Evolutionary conservation across 805 yeast species (phyloP).

Genomic region (Metschnikowia noctiluminum): DNA sequence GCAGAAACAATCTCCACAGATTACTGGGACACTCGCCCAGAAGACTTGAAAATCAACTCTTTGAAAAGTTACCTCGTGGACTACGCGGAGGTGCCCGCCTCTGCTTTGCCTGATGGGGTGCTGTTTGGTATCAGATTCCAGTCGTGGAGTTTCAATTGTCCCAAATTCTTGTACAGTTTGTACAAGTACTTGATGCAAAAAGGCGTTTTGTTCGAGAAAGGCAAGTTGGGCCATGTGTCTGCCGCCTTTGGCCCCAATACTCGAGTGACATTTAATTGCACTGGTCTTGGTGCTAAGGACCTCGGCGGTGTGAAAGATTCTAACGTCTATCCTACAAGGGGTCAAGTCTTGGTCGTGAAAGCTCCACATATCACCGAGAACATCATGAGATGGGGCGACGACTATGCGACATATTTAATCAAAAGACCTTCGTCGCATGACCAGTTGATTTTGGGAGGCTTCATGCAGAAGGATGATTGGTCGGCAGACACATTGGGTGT

Average conservation of each 20-base stretch:
- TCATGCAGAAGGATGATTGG: conserved; percentile 61
- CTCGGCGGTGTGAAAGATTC: conserved; percentile 66
- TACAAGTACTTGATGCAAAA: conserved; percentile 37
- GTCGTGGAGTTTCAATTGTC: conserved; percentile 74
- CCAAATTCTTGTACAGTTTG: conserved; percentile 52
- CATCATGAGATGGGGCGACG: conserved; percentile 57
- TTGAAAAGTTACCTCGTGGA: conserved; percentile 49
- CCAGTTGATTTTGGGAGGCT: conserved; percentile 75
- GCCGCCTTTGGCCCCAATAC: conserved; percentile 47
- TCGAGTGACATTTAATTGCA: conserved; percentile 64
- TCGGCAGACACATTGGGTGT: conserved; percentile 53
- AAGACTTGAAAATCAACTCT: conserved; percentile 44
- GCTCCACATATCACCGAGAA: conserved; percentile 69
- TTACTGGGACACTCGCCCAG: conserved; percentile 51
- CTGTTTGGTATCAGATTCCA: conserved; percentile 53
- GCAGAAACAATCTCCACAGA: conserved; percentile 56
- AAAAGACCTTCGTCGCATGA: conserved; percentile 67
- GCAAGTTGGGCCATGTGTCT: conserved; percentile 48
- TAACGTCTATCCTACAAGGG: conserved; percentile 68
- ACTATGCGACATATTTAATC: conserved; percentile 61
- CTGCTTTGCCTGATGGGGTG: conserved; percentile 49
- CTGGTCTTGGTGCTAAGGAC: conserved; percentile 66
- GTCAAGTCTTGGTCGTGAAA: conserved; percentile 70
- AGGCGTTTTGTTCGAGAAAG: conserved; percentile 53
- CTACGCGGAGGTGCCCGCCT: conserved; percentile 31